Evolutionary conservation across 2,329 filamentous ascomycete species (phyloP).

Genomic region (Phialophora expanda): DNA sequence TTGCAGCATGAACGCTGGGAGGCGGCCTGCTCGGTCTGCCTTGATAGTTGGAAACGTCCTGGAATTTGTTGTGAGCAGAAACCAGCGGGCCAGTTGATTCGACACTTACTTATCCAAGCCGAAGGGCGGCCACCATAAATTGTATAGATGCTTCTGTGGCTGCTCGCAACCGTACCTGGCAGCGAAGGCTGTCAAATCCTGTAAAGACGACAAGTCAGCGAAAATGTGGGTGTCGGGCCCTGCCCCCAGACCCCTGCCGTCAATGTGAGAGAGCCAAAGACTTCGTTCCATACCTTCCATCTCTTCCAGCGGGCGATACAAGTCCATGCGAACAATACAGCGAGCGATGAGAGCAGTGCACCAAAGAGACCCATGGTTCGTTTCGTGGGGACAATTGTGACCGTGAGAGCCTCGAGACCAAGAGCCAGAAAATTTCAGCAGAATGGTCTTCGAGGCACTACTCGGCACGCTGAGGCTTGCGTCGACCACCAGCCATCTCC

Average conservation of each 20-base stretch:
- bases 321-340: not conserved
- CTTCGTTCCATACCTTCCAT: conserved; percentile 6
- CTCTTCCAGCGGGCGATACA: not conserved
- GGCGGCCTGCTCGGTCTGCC: conserved; percentile 24
- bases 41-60: conserved; percentile 25
- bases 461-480: not conserved
- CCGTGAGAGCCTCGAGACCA: not conserved
- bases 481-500: not conserved
- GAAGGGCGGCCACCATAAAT: conserved; percentile 32
- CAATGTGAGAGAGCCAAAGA: not conserved
- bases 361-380: conserved; percentile 1
- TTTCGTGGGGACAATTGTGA: not conserved
- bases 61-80: conserved; percentile 38
- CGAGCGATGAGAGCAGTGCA: not conserved
- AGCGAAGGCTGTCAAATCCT: conserved; percentile 21
- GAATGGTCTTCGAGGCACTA: not conserved
- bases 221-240: not conserved
- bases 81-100: not conserved
- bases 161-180: conserved; percentile 53
- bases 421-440: not conserved
- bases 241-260: not conserved
- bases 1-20: conserved; percentile 26
- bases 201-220: not conserved
- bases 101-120: conserved; percentile 21
- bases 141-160: conserved; percentile 54